Percentiles rank a stretch among this genome's conserved stretches.
These are phyloP conservation scores for Lepidium didymum DNA, from an alignment of 345 rosid genomes.

Conservation along the genomic window DNA sequence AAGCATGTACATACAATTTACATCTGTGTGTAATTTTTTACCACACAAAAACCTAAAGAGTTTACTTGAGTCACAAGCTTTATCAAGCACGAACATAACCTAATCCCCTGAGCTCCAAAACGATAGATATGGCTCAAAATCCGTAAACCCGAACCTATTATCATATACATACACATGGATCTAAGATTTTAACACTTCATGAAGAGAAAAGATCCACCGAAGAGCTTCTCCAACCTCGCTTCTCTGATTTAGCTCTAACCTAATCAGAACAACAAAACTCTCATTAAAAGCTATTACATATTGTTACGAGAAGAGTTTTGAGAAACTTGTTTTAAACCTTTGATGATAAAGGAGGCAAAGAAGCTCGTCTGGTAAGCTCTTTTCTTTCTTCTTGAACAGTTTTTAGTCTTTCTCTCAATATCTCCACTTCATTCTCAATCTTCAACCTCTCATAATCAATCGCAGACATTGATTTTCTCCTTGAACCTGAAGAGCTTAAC, in stretches of 20 bases:
- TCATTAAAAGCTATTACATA: background rate
- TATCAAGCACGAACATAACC: background rate
- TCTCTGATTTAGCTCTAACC: conserved; percentile 46
- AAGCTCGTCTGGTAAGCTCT: conserved; percentile 46
- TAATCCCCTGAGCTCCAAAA: background rate
- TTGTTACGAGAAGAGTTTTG: background rate
- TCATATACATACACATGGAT: background rate
- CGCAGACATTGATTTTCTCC: conserved; percentile 71
- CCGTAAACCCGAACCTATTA: background rate
- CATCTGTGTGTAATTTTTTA: background rate
- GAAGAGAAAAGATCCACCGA: conserved; percentile 35
- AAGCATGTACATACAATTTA: background rate
- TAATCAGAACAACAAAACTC: conserved; percentile 20
- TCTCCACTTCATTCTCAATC: conserved; percentile 63
- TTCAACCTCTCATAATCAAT: conserved; percentile 66
- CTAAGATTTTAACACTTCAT: background rate
- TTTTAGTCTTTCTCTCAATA: conserved; percentile 56
- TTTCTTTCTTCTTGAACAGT: conserved; percentile 54
- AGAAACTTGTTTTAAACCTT: conserved; percentile 35
- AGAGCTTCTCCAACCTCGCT: conserved; percentile 36
- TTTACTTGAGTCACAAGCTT: background rate
- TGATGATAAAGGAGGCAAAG: conserved; percentile 45
- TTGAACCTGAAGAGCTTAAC: conserved; percentile 21
- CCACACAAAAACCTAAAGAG: background rate
- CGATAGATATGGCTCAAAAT: background rate